Evolutionary conservation across 805 yeast species (phyloP).

Genomic region (Saturnispora bothae): DNA sequence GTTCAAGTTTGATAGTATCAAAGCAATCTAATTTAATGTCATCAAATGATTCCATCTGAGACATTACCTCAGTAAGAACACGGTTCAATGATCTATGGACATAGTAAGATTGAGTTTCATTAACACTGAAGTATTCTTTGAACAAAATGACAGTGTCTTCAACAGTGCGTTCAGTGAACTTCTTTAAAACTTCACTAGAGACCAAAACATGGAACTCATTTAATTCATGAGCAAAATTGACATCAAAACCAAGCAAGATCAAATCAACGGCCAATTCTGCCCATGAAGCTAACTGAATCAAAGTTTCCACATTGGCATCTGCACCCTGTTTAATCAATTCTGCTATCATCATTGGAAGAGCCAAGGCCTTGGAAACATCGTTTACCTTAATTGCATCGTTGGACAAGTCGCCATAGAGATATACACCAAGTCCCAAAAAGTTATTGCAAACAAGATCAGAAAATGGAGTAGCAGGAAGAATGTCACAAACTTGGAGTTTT

Average conservation of each 20-base stretch:
- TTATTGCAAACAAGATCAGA: constrained; percentile 16
- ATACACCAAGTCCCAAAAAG: constrained; percentile 17
- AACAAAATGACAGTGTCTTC: too few relatives aligned
- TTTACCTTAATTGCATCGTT: neutral
- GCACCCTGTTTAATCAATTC: neutral
- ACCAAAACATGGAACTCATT: neutral
- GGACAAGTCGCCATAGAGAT: constrained; percentile 9
- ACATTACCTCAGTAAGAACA: constrained; percentile 23
- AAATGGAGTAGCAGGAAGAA: constrained; percentile 12
- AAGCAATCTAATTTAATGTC: constrained; percentile 24
- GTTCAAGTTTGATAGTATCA: constrained; percentile 26
- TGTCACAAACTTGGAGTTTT: neutral
- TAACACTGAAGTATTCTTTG: too few relatives aligned
- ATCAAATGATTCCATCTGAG: constrained; percentile 23
- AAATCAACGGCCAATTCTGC: constrained; percentile 25
- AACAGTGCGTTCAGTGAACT: too few relatives aligned
- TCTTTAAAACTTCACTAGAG: too few relatives aligned
- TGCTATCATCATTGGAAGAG: constrained; percentile 8
- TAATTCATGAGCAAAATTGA: neutral
- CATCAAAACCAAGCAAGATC: too few relatives aligned
- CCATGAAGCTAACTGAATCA: constrained; percentile 28
- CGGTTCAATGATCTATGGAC: constrained; percentile 26
- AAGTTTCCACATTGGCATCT: constrained; percentile 4
- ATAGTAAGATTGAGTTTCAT: too few relatives aligned
- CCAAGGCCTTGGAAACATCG: neutral